Evolutionary conservation across 805 yeast genomes (phyloP), one percentile per base, ranked within the genome.

Genomic region (Soucietia sequanensis): DNA sequence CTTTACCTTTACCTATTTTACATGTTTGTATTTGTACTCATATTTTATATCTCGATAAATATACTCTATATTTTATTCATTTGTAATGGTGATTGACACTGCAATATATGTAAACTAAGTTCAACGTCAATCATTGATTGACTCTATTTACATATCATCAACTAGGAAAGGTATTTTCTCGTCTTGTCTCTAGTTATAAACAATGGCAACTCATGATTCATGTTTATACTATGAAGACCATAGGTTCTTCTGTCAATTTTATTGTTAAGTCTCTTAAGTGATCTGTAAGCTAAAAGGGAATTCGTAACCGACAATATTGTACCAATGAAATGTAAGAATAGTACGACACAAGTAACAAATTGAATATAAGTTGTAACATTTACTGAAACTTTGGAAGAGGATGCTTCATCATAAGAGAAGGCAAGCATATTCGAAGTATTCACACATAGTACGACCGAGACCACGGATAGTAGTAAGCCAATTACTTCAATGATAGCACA

Each of bases 351-450:
- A 2, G 55, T 31, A 17, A 56, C 42, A 1, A 52, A 32, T 28
- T 54, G 57, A 5, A 65, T 46, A 35, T 62, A 63, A 0, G 37
- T 25, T 0, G 68, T 61, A 4, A 62, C 56, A 23, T 62, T 56
- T 4, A 49, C 46, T 14, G 48, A 46, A 16, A 34, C 41, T n/a
- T 47, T 33, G 8, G 22, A 20, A 11, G 39, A 34, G 11, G 41
- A 14, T n/a, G 25, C 46, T 12, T 39, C 36, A 25, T 47, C 51
- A 19, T 41, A 50, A 23, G 58, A 59, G 26, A 47, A 46, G 49
- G 52, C 54, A 24, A 42, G 48, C 66, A 62, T 60, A 9, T 35
- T 36, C 2, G 46, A 41, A 5, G 38, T 44, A 19, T 42, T 46
- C n/a, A 63, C 38, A 25, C 59, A 46, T 10, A 39, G 25, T 4